Conservation (phyloP, 345 rosid genomes). For the Fremontodendron californicum region DNA sequence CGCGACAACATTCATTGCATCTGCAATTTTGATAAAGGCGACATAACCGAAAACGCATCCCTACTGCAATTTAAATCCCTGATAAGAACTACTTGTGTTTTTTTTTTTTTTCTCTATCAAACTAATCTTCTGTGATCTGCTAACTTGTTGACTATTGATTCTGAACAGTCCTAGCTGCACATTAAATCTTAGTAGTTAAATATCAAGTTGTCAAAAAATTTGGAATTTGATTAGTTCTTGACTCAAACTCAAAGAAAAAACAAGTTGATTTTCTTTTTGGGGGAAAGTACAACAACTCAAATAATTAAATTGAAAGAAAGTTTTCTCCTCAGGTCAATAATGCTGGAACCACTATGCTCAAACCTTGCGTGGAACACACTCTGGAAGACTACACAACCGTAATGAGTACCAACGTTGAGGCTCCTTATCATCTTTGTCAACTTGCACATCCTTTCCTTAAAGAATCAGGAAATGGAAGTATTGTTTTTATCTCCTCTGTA, state of each 20-base stretch:
- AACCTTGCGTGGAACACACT: constrained; percentile 11
- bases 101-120: no score
- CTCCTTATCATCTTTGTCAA: constrained; percentile 53
- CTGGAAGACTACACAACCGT: constrained; percentile 35
- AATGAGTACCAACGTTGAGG: constrained; percentile 48
- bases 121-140: no score
- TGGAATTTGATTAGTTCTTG: background rate
- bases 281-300: background rate
- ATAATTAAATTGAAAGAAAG: background rate
- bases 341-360: constrained; percentile 17
- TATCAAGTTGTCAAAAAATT: background rate
- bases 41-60: no score
- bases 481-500: constrained; percentile 51
- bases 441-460: constrained; percentile 52
- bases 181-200: background rate
- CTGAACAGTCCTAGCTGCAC: background rate
- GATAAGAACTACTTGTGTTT: no score
- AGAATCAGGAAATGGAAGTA: constrained; percentile 47
- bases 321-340: constrained; percentile 32
- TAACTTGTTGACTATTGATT: background rate
- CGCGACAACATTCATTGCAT: no score
- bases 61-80: no score
- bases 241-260: background rate
- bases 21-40: no score
- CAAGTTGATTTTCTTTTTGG: background rate